A percentile compares a stretch with the other conserved stretches of the same genome.
These are phyloP conservation scores for Podaxis sp. DNA, from an alignment of 768 basidiomycete genomes.

Conservation along the genomic window DNA sequence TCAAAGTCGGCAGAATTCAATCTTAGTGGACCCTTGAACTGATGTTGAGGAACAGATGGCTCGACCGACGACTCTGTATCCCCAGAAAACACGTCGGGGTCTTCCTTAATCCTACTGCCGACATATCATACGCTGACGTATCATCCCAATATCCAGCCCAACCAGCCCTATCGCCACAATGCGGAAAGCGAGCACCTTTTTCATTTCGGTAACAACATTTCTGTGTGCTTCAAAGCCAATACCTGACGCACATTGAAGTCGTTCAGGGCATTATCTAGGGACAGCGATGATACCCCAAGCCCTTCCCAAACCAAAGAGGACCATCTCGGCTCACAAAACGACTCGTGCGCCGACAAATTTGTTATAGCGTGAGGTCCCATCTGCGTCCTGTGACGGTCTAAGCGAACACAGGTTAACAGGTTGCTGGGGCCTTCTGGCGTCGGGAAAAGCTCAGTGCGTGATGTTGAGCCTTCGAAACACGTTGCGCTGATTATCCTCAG, in stretches of 20 bases:
- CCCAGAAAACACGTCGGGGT: neutral
- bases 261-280: neutral
- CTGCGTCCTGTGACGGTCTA: neutral
- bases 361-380: slow-evolving; percentile 4
- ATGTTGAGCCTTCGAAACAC: neutral
- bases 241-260: neutral
- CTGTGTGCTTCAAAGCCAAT: too few relatives aligned
- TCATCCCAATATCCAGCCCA: neutral
- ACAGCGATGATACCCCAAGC: neutral
- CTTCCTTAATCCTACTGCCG: neutral
- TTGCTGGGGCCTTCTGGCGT: slow-evolving; percentile 9
- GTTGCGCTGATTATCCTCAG: neutral
- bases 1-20: neutral
- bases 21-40: neutral
- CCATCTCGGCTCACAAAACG: neutral
- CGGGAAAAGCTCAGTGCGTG: slow-evolving; percentile 10
- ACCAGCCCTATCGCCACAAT: neutral
- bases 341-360: neutral
- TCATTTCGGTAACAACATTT: neutral
- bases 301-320: neutral
- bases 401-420: neutral
- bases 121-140: neutral
- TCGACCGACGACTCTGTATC: neutral
- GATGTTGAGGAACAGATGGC: neutral
- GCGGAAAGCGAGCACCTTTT: slow-evolving; percentile 1